Base-by-base conservation (phyloP, 129 eudicot genomes). In the Sambucus nigra region DNA sequence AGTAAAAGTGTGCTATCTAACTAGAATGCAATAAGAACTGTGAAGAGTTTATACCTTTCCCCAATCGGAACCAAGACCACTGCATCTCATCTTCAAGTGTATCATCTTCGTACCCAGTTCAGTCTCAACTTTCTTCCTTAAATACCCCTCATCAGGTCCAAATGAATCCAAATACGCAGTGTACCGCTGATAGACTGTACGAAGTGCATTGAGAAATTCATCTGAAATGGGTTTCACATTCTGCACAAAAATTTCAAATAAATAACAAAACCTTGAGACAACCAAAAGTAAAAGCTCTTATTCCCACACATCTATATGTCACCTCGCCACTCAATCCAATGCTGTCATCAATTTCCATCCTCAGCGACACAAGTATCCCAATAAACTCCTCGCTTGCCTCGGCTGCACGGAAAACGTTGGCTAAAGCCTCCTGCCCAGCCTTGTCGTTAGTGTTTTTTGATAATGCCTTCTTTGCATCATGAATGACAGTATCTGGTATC, bases 241-340 rank as follows among this genome's bases (percentile, higher is more conserved):
- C 98, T 89, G 77, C 82, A 73, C 25, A 59, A 61, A 21, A 33
- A 5, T 16, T 53, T 4, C 42, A 40, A 35, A 29, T 7, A 70
- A 15, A 58, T 46, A 18, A 28, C 51, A 53, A 38, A 14, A 18
- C 45, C 17, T 13, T 0, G 0, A 50, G 38, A 33, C 42, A 22
- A 10, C 4, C 7, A n/a, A n/a, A n/a, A n/a, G n/a, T n/a, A n/a
- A n/a, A n/a, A n/a, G n/a, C n/a, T n/a, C n/a, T 31, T 31, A 41
- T 14, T 4, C 22, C 42, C 25, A 1, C 17, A 15, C 25, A 6
- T 5, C 27, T 12, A 50, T 41, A 69, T 14, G 5, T 50, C 48
- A 89, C 98, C 95, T 89, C 98, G 45, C 98, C 98, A 70, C 94
- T 81, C 60, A 85, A 4, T 31, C 95, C 98, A 72, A 82, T 72